A percentile compares a stretch with the other conserved stretches of the same genome.
phyloP scores from a whole-genome alignment of 805 yeast genomes.

The Lachancea quebecensis region DNA sequence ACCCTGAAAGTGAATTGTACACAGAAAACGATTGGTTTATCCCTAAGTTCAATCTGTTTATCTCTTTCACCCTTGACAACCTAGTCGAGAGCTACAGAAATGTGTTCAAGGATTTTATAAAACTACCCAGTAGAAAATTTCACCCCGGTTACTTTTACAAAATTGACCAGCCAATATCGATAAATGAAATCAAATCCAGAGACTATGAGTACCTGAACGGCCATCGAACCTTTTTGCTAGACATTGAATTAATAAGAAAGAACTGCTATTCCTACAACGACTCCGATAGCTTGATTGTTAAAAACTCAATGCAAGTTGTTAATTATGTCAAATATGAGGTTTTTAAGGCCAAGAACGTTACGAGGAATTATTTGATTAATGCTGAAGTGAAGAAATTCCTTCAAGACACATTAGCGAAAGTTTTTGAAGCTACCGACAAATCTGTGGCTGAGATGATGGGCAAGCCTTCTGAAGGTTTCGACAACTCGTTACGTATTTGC shows the following conservation, averaged over 20 bases:
- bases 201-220: constrained; percentile 29
- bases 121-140: constrained; percentile 63
- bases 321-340: constrained; percentile 50
- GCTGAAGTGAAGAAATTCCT: constrained; percentile 21
- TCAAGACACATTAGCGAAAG: constrained; percentile 16
- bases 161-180: constrained; percentile 59
- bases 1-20: constrained; percentile 28
- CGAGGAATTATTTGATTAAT: constrained; percentile 26
- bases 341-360: constrained; percentile 32
- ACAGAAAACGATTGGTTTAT: constrained; percentile 27
- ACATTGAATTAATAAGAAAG: constrained; percentile 56
- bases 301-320: constrained; percentile 51
- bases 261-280: constrained; percentile 75
- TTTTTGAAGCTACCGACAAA: constrained; percentile 28
- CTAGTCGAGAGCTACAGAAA: constrained; percentile 23
- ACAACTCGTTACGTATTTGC: constrained; percentile 36
- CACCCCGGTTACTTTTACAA: constrained; percentile 76
- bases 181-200: constrained; percentile 51
- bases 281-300: constrained; percentile 55
- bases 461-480: constrained; percentile 18
- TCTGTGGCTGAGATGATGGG: constrained; percentile 12
- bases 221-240: constrained; percentile 42
- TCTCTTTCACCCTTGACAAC: constrained; percentile 26
- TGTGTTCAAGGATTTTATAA: constrained; percentile 49
- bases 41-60: constrained; percentile 27